A percentile compares a stretch with the other conserved stretches of the same genome.
Evolutionary conservation across 1,284 basidiomycete species (phyloP).

Genomic region (Tilletiaria anomala): DNA sequence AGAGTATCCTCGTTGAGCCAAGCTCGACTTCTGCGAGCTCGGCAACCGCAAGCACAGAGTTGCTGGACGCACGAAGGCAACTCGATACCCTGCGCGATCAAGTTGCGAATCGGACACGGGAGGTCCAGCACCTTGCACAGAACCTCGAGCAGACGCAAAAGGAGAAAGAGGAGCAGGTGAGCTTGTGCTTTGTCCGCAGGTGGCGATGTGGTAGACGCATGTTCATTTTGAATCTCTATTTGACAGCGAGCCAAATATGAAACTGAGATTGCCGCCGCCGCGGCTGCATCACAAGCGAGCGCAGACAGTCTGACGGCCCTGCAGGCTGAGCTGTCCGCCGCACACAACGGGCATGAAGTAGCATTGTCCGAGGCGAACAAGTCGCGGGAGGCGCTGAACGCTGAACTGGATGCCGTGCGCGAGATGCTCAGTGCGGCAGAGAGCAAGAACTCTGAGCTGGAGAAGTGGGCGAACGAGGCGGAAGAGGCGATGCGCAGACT

Average conservation of each 20-base stretch:
- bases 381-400: background rate
- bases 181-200: background rate
- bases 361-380: background rate
- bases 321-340: slow-evolving; percentile 17
- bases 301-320: slow-evolving; percentile 23
- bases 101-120: slow-evolving; percentile 12
- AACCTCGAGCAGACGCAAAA: slow-evolving; percentile 41
- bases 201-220: background rate
- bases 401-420: background rate
- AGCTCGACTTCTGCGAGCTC: slow-evolving; percentile 12
- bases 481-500: background rate
- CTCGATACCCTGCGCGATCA: slow-evolving; percentile 18
- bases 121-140: slow-evolving; percentile 32
- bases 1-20: slow-evolving; percentile 29
- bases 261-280: slow-evolving; percentile 13
- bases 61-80: slow-evolving; percentile 31
- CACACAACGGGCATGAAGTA: slow-evolving; percentile 11
- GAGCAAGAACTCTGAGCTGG: slow-evolving; percentile 1
- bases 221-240: no score
- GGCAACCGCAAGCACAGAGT: slow-evolving; percentile 18
- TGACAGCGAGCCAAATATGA: background rate
- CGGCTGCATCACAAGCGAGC: slow-evolving; percentile 14
- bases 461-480: slow-evolving; percentile 1
- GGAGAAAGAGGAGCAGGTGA: background rate
- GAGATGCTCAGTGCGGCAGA: slow-evolving; percentile 2